Percentiles rank a stretch among this genome's conserved stretches.
Conservation (phyloP, 345 rosid genomes). For the Erysimum cheiranthoides region DNA sequence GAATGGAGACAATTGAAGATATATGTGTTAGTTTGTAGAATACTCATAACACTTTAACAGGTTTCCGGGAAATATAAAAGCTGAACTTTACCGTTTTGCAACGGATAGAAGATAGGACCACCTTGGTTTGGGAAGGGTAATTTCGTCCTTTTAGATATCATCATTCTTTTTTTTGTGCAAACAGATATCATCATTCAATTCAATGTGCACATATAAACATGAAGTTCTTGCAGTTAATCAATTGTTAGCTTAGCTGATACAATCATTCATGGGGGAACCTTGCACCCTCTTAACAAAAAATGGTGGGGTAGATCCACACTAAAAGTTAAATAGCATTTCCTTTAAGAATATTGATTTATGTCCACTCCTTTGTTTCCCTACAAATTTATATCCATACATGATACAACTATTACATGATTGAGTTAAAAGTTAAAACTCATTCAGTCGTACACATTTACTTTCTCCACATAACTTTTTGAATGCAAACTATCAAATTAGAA, state of each 20-base stretch:
- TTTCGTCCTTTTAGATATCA: neutral
- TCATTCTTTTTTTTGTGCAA: too few species aligned
- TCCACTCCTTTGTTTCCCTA: constrained; percentile 34
- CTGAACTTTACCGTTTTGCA: neutral
- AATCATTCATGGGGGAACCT: constrained; percentile 10
- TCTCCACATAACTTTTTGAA: neutral
- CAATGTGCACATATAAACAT: neutral
- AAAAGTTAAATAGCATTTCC: constrained; percentile 30
- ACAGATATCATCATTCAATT: neutral
- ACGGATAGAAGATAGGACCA: neutral
- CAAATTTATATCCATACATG: constrained; percentile 19
- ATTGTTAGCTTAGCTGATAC: neutral
- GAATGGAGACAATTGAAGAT: neutral
- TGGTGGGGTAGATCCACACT: constrained; percentile 36
- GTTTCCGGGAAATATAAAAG: neutral
- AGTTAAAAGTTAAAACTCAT: constrained; percentile 1
- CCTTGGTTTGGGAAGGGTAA: neutral
- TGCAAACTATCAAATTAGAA: neutral
- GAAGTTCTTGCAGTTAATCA: neutral
- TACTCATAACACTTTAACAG: neutral
- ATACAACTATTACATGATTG: neutral
- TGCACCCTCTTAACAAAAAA: constrained; percentile 8
- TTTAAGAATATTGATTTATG: constrained; percentile 31
- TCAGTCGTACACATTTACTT: constrained; percentile 4
- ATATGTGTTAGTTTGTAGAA: neutral